phyloP scores from a whole-genome alignment of 129 eudicot species.

The Calendula officinalis region DNA sequence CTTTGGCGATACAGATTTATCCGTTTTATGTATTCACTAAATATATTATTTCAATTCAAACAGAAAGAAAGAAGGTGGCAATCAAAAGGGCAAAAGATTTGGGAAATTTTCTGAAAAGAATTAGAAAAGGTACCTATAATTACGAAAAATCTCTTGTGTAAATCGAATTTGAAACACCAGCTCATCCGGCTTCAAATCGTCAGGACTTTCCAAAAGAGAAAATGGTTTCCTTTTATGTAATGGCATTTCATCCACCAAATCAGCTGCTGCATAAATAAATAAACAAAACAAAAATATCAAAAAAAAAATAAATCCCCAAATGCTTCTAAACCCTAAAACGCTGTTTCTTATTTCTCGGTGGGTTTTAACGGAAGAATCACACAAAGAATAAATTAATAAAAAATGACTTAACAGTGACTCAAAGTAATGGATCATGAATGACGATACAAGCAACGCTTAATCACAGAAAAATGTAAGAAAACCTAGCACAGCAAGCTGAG shows the following conservation, averaged over 20 bases:
- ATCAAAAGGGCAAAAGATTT: background rate
- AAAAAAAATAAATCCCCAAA: constrained; percentile 10
- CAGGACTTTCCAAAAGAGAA: constrained; percentile 56
- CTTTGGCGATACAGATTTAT: constrained; percentile 73
- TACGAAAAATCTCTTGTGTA: constrained; percentile 86
- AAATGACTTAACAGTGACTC: background rate
- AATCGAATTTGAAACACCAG: constrained; percentile 79
- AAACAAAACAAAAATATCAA: background rate
- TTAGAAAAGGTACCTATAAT: constrained; percentile 53
- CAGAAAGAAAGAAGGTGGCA: background rate
- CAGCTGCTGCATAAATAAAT: constrained; percentile 17
- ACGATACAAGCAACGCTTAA: constrained; percentile 3
- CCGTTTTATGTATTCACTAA: constrained; percentile 78
- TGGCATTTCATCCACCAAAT: constrained; percentile 60
- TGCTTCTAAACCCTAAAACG: constrained; percentile 39
- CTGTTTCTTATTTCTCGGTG: constrained; percentile 1
- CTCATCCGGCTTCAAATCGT: constrained; percentile 73
- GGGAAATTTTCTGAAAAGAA: background rate
- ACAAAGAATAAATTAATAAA: background rate
- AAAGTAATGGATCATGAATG: constrained; percentile 15
- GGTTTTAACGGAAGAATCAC: constrained; percentile 6
- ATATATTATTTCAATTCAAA: background rate
- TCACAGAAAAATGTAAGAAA: background rate
- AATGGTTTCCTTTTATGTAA: constrained; percentile 64
- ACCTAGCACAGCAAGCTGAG: background rate